A percentile compares a stretch with the other conserved stretches of the same genome.
phyloP scores from a whole-genome alignment of 345 rosid genomes.

The Lenwebbia sp. region DNA sequence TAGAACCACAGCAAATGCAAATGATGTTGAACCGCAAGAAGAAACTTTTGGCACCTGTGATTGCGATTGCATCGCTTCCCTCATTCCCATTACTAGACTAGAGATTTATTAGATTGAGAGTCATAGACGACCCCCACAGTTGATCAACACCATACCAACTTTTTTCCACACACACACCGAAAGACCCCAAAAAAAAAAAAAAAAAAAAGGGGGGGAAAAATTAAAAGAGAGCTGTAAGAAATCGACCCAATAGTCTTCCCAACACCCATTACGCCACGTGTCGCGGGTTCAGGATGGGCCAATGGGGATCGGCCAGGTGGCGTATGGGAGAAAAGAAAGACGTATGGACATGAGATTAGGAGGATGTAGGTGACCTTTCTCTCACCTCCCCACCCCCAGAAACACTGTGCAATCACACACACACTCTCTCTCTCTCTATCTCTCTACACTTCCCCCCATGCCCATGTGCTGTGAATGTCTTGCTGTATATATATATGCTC shows the following conservation, averaged over 20 bases:
- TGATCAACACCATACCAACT: slow-evolving; percentile 53
- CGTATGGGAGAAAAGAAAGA: slow-evolving; percentile 4
- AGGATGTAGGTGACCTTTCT: slow-evolving; percentile 53
- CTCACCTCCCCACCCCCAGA: slow-evolving; percentile 9
- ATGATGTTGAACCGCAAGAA: not conserved
- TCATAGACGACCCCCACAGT: slow-evolving; percentile 3
- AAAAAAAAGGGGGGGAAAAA: not conserved
- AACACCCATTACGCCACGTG: slow-evolving; percentile 21
- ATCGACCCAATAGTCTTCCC: not conserved
- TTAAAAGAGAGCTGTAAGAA: not conserved
- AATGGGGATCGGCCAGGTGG: not conserved
- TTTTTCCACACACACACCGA: not conserved
- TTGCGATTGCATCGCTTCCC: not conserved
- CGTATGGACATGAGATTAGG: slow-evolving; percentile 19
- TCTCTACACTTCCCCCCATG: not conserved
- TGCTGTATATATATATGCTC: not conserved
- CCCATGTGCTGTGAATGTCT: not conserved
- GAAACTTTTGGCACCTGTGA: not conserved
- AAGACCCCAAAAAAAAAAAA: not conserved
- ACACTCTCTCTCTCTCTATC: not conserved
- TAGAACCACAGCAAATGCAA: not conserved
- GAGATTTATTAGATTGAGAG: too few species aligned
- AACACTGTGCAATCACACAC: not conserved
- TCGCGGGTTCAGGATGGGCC: not conserved
- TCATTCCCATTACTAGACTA: not conserved